Conservation (phyloP, 1,139 yeast genomes). For the Saccharomyces uvarum region DNA sequence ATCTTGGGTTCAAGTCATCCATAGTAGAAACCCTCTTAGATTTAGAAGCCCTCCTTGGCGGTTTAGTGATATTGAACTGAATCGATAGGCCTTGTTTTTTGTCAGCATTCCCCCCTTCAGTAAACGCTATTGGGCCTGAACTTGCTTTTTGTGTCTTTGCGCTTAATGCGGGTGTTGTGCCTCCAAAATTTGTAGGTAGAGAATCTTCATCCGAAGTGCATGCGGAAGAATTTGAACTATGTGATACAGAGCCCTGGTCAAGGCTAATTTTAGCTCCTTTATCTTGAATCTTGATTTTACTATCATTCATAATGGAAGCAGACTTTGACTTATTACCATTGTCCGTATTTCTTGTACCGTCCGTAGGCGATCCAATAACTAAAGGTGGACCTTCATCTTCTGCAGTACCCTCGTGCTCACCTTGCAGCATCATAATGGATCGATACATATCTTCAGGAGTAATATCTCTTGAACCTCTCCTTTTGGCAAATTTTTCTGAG, state of each 20-base stretch:
- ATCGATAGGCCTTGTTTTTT: constrained; percentile 16
- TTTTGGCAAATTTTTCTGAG: constrained; percentile 23
- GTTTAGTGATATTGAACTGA: constrained; percentile 23
- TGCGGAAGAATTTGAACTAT: background rate
- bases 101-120: background rate
- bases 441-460: constrained; percentile 79
- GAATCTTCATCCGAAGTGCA: background rate
- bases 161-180: background rate
- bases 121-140: background rate
- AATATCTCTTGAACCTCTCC: constrained; percentile 42
- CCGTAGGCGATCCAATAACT: constrained; percentile 72
- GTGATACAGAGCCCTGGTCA: background rate
- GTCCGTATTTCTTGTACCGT: constrained; percentile 33
- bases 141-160: background rate
- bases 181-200: background rate
- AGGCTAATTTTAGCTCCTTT: background rate
- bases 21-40: background rate
- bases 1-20: background rate
- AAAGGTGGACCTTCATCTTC: constrained; percentile 74
- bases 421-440: constrained; percentile 72
- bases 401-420: constrained; percentile 36
- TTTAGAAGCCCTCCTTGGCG: constrained; percentile 15
- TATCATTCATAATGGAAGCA: background rate
- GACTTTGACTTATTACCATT: background rate
- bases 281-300: background rate